Percentiles rank a stretch among this genome's conserved stretches.
phyloP scores from a whole-genome alignment of 176 grass and related monocot genomes.

The Miscanthus lutarioriparius region DNA sequence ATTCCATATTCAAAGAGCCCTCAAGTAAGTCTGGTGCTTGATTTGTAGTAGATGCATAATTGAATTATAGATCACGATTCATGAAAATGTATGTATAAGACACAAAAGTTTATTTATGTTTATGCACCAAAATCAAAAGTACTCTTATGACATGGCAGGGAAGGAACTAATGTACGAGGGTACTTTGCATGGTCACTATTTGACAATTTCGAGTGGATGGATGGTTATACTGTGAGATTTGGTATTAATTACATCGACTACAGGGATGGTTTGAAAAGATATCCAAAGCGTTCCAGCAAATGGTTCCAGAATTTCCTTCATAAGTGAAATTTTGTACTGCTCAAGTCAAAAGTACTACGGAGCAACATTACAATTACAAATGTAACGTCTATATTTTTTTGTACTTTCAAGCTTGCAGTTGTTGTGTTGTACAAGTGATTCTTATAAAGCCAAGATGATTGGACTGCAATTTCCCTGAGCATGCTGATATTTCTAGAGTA shows the following conservation, averaged over 20 bases:
- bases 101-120: background rate
- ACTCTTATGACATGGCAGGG: conserved; percentile 44
- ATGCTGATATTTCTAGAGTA: conserved; percentile 3
- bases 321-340: conserved; percentile 18
- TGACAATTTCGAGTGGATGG: conserved; percentile 90
- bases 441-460: background rate
- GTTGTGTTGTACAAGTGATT: background rate
- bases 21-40: conserved; percentile 41
- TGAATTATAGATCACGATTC: background rate
- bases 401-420: background rate
- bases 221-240: conserved; percentile 82
- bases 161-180: conserved; percentile 63
- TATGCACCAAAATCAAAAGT: background rate
- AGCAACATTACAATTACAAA: background rate
- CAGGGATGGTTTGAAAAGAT: conserved; percentile 74
- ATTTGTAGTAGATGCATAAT: background rate
- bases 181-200: conserved; percentile 89
- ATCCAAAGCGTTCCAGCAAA: conserved; percentile 65
- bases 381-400: background rate
- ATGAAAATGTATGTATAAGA: background rate
- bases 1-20: conserved; percentile 52
- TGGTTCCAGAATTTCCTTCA: conserved; percentile 73
- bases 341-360: conserved; percentile 4
- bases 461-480: background rate
- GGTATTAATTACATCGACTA: conserved; percentile 72